Evolutionary conservation across 2,329 filamentous ascomycete species (phyloP), one percentile per base, ranked within the genome.

Genomic region (Scedosporium aurantiacum): DNA sequence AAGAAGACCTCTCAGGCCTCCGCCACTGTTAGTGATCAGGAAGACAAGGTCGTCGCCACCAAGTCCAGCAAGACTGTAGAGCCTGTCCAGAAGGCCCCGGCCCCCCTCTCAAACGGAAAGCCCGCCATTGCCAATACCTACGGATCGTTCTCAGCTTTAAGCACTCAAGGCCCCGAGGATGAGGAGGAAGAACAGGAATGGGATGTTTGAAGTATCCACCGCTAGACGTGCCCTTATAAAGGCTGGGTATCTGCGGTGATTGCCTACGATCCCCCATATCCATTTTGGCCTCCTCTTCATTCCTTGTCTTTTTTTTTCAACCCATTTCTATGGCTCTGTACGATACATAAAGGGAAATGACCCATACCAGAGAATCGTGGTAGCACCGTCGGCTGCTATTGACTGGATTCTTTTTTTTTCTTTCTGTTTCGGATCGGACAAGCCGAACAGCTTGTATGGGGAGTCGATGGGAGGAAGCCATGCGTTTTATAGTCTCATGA

Each of bases 61-160:
- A 61, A 58, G 40, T n/a, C 63, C 14, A 55, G 60, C 57, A 68
- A 70, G 60, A 63, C 66, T 14, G 67, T 66, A 25, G 63, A 63
- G 23, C 18, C 50, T n/a, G 62, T 66, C 21, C 64, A 65, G 25
- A 61, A 66, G 25, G 58, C 65, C 25, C 61, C 66, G 62, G 58
- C 58, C 45, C 64, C 66, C 55, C 61, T 69, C 4, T 65, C 69
- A 41, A 71, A 73, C 63, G 63, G 70, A 60, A 70, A 73, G 68
- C 70, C 62, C 10, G 60, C 59, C 43, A 54, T 61, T 28, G 43
- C 61, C 21, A 68, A 75, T 65, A 69, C 68, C 52, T 75, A 79
- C 64, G 75, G 75, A 43, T 77, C 79, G 5, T 82, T 81, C 70
- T 79, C 79, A 23, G 79, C 79, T 3, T 71, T 82, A 63, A 76